Conservation (phyloP, 371 early-diverging fungal genomes). For the Lichtheimia hyalospora region DNA sequence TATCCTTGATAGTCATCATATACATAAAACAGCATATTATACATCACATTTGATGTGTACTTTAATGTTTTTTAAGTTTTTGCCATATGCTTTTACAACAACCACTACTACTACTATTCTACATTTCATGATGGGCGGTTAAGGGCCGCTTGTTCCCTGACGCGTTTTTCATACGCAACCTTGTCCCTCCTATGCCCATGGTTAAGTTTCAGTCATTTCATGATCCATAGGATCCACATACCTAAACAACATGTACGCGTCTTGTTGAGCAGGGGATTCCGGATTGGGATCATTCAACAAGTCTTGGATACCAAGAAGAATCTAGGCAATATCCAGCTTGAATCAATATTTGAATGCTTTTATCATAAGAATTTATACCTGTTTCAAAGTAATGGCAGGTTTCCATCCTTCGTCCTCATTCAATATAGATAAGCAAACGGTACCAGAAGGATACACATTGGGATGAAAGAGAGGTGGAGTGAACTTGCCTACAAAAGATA, state of each 20-base stretch:
- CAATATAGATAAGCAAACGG: constrained; percentile 98
- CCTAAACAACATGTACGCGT: constrained; percentile 89
- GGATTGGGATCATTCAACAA: constrained; percentile 97
- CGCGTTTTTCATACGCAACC: constrained; percentile 71
- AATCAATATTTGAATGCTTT: neutral
- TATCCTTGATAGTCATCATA: too few relatives aligned
- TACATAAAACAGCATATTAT: too few relatives aligned
- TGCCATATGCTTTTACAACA: neutral
- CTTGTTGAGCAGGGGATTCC: constrained; percentile 93
- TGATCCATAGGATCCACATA: constrained; percentile 28
- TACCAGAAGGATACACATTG: constrained; percentile 98
- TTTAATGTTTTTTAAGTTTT: constrained; percentile 5
- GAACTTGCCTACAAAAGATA: constrained; percentile 67
- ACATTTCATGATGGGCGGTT: constrained; percentile 26
- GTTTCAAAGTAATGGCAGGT: constrained; percentile 97
- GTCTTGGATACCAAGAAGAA: constrained; percentile 89
- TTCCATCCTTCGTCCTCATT: constrained; percentile 98
- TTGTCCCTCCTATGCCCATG: constrained; percentile 53
- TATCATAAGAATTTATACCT: constrained; percentile 56
- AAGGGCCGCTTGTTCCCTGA: constrained; percentile 73
- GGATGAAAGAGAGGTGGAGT: constrained; percentile 96
- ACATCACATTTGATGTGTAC: neutral
- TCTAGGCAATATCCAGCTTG: constrained; percentile 38
- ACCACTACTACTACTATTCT: neutral
- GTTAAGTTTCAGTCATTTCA: neutral